Base-by-base conservation (phyloP, 164 flowering plant species). In the Malania oleifera region DNA sequence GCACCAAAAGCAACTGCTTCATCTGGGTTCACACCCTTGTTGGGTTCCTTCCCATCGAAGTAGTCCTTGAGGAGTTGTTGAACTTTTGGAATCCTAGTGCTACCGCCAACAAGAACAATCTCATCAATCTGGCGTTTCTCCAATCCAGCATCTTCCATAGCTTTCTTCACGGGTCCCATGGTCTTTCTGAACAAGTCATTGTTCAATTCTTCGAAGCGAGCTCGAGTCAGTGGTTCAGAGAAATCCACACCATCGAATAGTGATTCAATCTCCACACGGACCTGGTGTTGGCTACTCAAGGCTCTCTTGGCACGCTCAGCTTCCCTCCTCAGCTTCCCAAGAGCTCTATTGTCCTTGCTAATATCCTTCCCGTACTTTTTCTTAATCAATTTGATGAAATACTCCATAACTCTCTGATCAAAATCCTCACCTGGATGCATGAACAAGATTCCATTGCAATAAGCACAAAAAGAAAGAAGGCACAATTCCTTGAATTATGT, bases 1-100 rank as follows among this genome's bases (percentile, higher is more conserved):
- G 95, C 97, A 66, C 97, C 97, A 71, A 27, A 87, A 20, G 97
- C 95, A 72, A 90, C 97, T 37, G 95, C 97, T 64, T 90, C 97
- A 75, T 90, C 97, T 19, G 97, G 97, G 77, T 90, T 90, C 59
- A 89, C 95, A 65, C 95, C 95, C 76, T 87, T 85, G 83, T 81
- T 89, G n/a, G 95, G 91, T 62, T 89, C 97, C 67, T 89, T 89
- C 2, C 97, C 97, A 38, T 87, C 84, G 57, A 89, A 89, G 79
- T 66, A 87, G 55, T 90, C 95, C 70, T 85, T 90, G 7, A 90
- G 79, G 15, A 90, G 92, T 56, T 87, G 89, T 51, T 90, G 97
- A 56, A 89, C 90, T 75, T 87, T 85, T 26, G 97, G 97, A 74
- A 87, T 90, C 71, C 97, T 82, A 13, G 97, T 90, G 57, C 95